Evolutionary conservation across 257 asterid species (phyloP).

Genomic region (Rhazya stricta): DNA sequence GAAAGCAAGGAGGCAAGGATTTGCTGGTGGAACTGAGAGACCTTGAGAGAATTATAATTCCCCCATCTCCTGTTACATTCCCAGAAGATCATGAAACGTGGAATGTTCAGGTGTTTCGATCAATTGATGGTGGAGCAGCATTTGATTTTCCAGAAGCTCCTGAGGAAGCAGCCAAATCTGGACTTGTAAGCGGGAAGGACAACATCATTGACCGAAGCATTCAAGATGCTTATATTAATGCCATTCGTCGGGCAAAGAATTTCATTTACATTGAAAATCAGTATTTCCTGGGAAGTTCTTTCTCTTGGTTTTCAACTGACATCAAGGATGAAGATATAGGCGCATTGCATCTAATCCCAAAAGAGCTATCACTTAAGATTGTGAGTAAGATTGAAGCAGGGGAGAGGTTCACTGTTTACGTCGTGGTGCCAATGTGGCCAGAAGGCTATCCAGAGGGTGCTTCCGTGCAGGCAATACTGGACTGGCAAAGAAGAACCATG

Average conservation of each 20-base stretch:
- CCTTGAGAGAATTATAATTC: slow-evolving; percentile 35
- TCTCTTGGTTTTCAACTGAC: slow-evolving; percentile 51
- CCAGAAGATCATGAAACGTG: slow-evolving; percentile 63
- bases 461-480: slow-evolving; percentile 58
- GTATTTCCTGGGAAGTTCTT: slow-evolving; percentile 68
- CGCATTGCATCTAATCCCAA: slow-evolving; percentile 57
- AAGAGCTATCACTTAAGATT: slow-evolving; percentile 59
- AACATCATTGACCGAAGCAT: slow-evolving; percentile 65
- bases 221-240: slow-evolving; percentile 68
- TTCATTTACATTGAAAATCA: slow-evolving; percentile 71
- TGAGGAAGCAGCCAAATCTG: slow-evolving; percentile 54
- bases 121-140: slow-evolving; percentile 82
- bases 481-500: slow-evolving; percentile 73
- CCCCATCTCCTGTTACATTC: slow-evolving; percentile 47
- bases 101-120: slow-evolving; percentile 68
- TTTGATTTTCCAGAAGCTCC: slow-evolving; percentile 67
- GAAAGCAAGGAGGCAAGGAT: slow-evolving; percentile 48
- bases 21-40: slow-evolving; percentile 41
- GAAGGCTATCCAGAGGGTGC: slow-evolving; percentile 55
- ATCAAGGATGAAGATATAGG: slow-evolving; percentile 46
- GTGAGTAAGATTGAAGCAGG: slow-evolving; percentile 58
- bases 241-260: slow-evolving; percentile 58
- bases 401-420: slow-evolving; percentile 50
- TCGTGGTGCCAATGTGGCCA: slow-evolving; percentile 82
- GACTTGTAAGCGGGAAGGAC: slow-evolving; percentile 66